Conservation (phyloP, 2,329 filamentous ascomycete species). For the Aureobasidium sp. region DNA sequence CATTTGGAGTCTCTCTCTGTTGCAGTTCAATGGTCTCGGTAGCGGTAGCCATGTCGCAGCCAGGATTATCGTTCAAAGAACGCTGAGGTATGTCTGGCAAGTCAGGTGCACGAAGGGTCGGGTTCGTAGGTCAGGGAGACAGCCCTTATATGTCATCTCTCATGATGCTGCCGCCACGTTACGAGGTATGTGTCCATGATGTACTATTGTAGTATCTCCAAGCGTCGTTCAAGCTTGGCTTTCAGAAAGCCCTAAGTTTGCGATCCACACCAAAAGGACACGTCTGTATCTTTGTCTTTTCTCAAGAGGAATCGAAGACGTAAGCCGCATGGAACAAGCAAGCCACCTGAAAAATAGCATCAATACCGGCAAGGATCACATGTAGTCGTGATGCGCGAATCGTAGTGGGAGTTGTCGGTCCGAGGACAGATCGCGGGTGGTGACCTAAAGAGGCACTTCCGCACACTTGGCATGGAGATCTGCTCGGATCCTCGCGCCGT, state of each 20-base stretch:
- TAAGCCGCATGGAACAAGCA: background rate
- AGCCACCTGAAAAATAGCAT: background rate
- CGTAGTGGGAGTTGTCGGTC: background rate
- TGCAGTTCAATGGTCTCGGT: constrained; percentile 3
- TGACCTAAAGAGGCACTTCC: background rate
- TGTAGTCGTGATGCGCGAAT: too few species aligned
- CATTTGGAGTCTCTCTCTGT: background rate
- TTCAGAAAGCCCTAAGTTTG: background rate
- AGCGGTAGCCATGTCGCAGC: background rate
- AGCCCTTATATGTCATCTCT: background rate
- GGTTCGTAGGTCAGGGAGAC: background rate
- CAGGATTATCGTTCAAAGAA: background rate
- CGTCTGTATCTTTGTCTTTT: too few species aligned
- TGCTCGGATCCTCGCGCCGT: background rate
- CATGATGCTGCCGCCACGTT: background rate
- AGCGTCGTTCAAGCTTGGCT: background rate
- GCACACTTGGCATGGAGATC: background rate
- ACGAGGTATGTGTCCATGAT: background rate
- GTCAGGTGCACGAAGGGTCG: background rate
- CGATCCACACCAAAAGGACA: background rate
- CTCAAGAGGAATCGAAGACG: background rate
- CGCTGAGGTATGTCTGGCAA: background rate
- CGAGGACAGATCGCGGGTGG: background rate
- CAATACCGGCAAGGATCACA: background rate
- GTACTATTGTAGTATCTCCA: background rate